Evolutionary conservation across 1,284 basidiomycete species (phyloP), one percentile per base, ranked within the genome.

Genomic region (Naganishia sp.): DNA sequence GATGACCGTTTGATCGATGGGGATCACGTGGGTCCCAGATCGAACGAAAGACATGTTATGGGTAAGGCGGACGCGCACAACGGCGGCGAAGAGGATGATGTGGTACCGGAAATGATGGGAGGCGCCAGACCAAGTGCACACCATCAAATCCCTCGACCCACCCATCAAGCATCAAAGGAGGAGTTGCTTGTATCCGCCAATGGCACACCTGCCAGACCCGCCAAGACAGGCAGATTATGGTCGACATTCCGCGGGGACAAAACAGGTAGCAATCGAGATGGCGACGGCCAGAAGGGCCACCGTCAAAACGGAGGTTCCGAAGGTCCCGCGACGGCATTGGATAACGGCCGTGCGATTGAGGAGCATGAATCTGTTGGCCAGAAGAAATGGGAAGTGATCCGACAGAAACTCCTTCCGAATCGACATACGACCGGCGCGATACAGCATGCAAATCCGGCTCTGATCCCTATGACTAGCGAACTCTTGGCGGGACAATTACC

Each of bases 381-480:
- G 48, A 72, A 72, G 48, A 66, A 73, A 39, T 78, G 77, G 77
- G 67, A 69, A 13, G 71, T 73, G 46, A 66, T 78, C 6, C 67
- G 74, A 45, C 48, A 71, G 6, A 67, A 75, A 50, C 70, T 78
- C 16, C 49, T 78, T 7, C 36, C 36, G 36, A 75, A 73, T 2
- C 68, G 70, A 3, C 43, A 66, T 13, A 70, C 71, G 13, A 76
- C 75, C 1, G 59, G 48, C 6, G 48, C 59, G 11, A 61, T 61
- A 61, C 59, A 48, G 18, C 59, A 61, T 18, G 70, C 71, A 3
- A 74, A 63, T 43, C 53, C 69, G n/a, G 77, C 75, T n/a, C 70
- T 75, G 21, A 86, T 93, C 31, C 90, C 90, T 69, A 88, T 94
- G 63, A 91, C 87, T 2, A 90, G 92, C 71, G 92, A 94, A 75